Evolutionary conservation across 2,329 filamentous ascomycete genomes (phyloP), one percentile per base, ranked within the genome.

Genomic region (Colletotrichum sp.): DNA sequence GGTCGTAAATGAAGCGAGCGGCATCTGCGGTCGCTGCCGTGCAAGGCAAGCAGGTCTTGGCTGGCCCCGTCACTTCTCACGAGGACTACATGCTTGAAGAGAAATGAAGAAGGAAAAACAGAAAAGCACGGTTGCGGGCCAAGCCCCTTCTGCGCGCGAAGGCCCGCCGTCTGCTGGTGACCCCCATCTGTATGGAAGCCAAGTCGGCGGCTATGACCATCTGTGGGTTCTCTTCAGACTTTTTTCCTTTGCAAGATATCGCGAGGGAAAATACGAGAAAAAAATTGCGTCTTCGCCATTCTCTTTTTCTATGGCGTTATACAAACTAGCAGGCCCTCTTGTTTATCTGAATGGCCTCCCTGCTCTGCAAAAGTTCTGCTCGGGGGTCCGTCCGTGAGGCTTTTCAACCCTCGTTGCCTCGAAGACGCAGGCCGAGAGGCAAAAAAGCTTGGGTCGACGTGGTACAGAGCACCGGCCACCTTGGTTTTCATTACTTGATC

Each of bases 271-370:
- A 61, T 63, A 75, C 61, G 61, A 74, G 69, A n/a, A 30, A 52
- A 52, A 72, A 72, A 30, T 24, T 65, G 14, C 21, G n/a, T 21
- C 36, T 64, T 73, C 73, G 73, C 64, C 32, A 73, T 73, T 16
- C n/a, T 60, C 32, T 28, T 43, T n/a, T 32, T 59, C 57, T 36
- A 75, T 75, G 55, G 43, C 70, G 73, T 75, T 73, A 65, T 72
- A 57, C 69, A 55, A 14, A 32, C 69, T 64, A 68, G 32, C 55
- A 30, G 18, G 64, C 32, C 28, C 12, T 63, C 68, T 34, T 52
- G 26, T 13, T 26, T 13, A 63, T 48, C 14, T 48, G 21, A 18
- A 24, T 26, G 13, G 13, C 68, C 61, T 63, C 68, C 68, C 36
- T 70, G 57, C n/a, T 55, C 68, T 34, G 48, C 68, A 63, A 60